phyloP scores from a whole-genome alignment of 805 yeast genomes.

The Candida tammaniensis region DNA sequence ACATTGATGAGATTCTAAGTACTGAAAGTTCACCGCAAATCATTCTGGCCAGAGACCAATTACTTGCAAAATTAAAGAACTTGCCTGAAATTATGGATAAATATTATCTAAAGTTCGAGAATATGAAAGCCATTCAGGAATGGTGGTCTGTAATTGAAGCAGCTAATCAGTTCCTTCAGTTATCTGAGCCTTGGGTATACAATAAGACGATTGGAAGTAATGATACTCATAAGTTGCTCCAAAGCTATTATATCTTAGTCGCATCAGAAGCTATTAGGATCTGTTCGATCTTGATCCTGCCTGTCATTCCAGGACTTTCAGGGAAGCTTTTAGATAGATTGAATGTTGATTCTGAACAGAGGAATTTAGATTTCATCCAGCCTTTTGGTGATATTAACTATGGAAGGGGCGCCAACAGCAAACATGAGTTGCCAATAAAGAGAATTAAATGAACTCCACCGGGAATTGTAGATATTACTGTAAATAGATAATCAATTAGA shows the following conservation, averaged over 20 bases:
- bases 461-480: too few relatives aligned
- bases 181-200: slow-evolving; percentile 72
- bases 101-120: slow-evolving; percentile 47
- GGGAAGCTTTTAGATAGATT: slow-evolving; percentile 57
- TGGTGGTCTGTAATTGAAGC: slow-evolving; percentile 59
- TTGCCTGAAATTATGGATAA: slow-evolving; percentile 40
- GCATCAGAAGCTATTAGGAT: slow-evolving; percentile 74
- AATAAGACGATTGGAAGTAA: slow-evolving; percentile 20
- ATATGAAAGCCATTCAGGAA: slow-evolving; percentile 51
- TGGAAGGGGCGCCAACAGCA: slow-evolving; percentile 46
- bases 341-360: slow-evolving; percentile 43
- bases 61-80: slow-evolving; percentile 31
- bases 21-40: background rate
- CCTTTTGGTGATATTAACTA: slow-evolving; percentile 61
- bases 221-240: slow-evolving; percentile 14
- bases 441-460: background rate
- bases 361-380: slow-evolving; percentile 44
- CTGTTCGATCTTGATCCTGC: slow-evolving; percentile 60
- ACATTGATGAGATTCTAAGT: slow-evolving; percentile 17
- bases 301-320: slow-evolving; percentile 71
- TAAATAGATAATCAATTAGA: too few relatives aligned
- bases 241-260: slow-evolving; percentile 54
- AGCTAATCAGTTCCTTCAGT: slow-evolving; percentile 68
- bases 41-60: slow-evolving; percentile 7
- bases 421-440: slow-evolving; percentile 5